These are phyloP conservation scores for Solanum tarapatanum DNA, from an alignment of 257 asterid genomes.

Conservation along the genomic window DNA sequence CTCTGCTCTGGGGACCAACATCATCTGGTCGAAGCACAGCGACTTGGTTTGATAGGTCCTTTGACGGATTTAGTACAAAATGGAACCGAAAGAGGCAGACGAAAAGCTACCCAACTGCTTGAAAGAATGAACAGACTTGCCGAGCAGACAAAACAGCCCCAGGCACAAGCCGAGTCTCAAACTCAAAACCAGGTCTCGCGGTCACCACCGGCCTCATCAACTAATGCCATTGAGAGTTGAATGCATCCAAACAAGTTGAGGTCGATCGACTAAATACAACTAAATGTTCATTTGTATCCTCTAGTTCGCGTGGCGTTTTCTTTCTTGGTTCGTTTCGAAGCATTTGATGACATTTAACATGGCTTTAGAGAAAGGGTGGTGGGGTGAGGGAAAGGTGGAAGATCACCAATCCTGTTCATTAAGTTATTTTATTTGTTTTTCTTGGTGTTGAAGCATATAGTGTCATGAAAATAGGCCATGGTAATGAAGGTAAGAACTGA, in stretches of 20 bases:
- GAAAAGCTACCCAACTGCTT: constrained; percentile 5
- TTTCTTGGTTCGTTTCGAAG: not conserved
- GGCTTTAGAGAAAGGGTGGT: not conserved
- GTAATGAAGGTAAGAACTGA: not conserved
- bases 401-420: not conserved
- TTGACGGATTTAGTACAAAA: not conserved
- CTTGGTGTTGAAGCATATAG: not conserved
- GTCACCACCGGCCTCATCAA: not conserved
- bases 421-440: not conserved
- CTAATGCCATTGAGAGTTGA: not conserved
- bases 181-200: not conserved
- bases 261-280: not conserved
- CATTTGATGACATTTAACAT: not conserved
- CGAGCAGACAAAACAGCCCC: not conserved
- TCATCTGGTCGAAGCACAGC: constrained; percentile 4
- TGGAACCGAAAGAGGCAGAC: constrained; percentile 6
- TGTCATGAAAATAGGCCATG: not conserved
- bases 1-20: constrained; percentile 6
- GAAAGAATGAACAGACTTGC: constrained; percentile 2
- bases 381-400: constrained; percentile 1
- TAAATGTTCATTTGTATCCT: not conserved
- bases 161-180: not conserved
- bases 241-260: not conserved
- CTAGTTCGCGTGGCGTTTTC: not conserved
- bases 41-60: constrained; percentile 5